These are phyloP conservation scores for Mucuna pruriens DNA, from an alignment of 306 rosid genomes.

Conservation along the genomic window DNA sequence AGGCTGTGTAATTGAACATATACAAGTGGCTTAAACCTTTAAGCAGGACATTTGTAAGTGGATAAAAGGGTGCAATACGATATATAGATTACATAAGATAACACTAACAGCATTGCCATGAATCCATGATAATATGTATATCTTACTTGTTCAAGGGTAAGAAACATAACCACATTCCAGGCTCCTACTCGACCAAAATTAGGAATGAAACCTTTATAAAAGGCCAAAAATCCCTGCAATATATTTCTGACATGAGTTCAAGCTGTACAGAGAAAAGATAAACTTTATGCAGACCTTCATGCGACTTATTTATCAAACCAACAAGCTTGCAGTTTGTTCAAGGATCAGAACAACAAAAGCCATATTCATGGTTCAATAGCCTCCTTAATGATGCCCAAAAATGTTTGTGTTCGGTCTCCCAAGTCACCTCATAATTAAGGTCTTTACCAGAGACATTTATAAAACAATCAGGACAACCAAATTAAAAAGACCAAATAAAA, in stretches of 20 bases:
- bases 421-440: neutral
- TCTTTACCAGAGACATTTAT: conserved; percentile 1
- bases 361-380: neutral
- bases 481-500: conserved; percentile 9
- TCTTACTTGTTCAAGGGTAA: conserved; percentile 89
- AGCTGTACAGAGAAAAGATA: conserved; percentile 2
- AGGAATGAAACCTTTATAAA: conserved; percentile 93
- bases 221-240: conserved; percentile 90
- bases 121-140: conserved; percentile 21
- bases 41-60: conserved; percentile 16
- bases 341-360: too few relatives aligned
- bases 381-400: conserved; percentile 6
- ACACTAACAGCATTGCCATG: neutral
- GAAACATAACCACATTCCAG: conserved; percentile 92
- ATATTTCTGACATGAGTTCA: conserved; percentile 34
- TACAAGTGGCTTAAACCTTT: conserved; percentile 12
- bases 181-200: conserved; percentile 87
- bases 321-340: too few relatives aligned
- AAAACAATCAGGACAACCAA: conserved; percentile 10
- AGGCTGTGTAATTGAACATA: neutral
- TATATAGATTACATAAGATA: conserved; percentile 6
- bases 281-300: neutral
- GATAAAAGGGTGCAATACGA: neutral
- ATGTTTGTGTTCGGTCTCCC: neutral
- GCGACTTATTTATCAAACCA: conserved; percentile 15